These are phyloP conservation scores for Sugiyamaella xylanicola DNA, from an alignment of 1,139 yeast genomes.

Conservation along the genomic window DNA sequence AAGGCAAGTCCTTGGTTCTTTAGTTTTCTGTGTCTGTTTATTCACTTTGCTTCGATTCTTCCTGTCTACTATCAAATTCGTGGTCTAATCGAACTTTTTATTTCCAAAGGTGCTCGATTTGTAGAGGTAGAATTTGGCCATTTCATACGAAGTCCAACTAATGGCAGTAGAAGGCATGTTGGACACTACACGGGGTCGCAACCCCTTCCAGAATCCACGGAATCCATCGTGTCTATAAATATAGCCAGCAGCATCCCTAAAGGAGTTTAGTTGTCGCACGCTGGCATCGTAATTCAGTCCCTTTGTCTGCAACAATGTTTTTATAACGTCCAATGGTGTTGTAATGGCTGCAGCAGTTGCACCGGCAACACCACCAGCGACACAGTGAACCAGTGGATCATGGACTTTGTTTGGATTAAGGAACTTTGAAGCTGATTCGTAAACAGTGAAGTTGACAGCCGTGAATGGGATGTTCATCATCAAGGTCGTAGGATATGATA, in stretches of 20 bases:
- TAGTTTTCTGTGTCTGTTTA: neutral
- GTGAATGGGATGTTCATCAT: conserved; percentile 95
- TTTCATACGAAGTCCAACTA: conserved; percentile 97
- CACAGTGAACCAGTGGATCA: conserved; percentile 90
- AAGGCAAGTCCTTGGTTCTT: too few species aligned
- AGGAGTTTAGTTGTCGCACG: conserved; percentile 66
- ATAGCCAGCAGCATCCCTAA: conserved; percentile 69
- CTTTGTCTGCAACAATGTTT: conserved; percentile 84
- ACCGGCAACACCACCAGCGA: conserved; percentile 94
- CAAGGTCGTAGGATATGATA: conserved; percentile 93
- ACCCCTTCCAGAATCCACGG: conserved; percentile 76
- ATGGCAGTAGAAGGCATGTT: conserved; percentile 97
- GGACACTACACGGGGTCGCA: conserved; percentile 87
- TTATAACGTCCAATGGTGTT: conserved; percentile 92
- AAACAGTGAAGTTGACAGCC: conserved; percentile 90
- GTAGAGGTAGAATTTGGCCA: conserved; percentile 75
- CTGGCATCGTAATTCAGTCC: conserved; percentile 51
- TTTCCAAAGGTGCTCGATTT: conserved; percentile 20
- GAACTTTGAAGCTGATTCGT: conserved; percentile 76
- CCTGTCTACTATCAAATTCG: too few species aligned
- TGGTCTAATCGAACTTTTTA: conserved; percentile 10
- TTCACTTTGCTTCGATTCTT: neutral
- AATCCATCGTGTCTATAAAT: conserved; percentile 68
- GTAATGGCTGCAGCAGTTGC: conserved; percentile 96
- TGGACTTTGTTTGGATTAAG: conserved; percentile 78